Evolutionary conservation across 2,329 filamentous ascomycete genomes (phyloP), one percentile per base, ranked within the genome.

Genomic region (Macroventuria anomochaeta): DNA sequence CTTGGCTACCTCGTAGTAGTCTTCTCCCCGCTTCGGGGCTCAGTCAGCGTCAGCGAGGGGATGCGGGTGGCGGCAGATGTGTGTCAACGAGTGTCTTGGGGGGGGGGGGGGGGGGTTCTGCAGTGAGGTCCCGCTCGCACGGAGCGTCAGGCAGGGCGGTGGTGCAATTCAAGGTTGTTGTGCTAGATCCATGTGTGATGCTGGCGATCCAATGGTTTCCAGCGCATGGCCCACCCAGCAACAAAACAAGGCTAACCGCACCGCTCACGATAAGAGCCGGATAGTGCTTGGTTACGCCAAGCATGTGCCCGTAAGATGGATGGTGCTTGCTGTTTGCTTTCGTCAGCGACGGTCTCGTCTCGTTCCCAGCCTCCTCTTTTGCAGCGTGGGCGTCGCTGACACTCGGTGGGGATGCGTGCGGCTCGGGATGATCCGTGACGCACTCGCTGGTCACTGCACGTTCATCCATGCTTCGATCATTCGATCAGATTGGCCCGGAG

Each of bases 401-500:
- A 5, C 36, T 5, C 6, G 36, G 34, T 31, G 42, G 49, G 42
- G 41, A 39, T 15, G 49, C 37, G 37, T 31, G 48, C 32, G 26
- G 44, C 37, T 26, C 33, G 38, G 31, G 25, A 20, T 32, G 26
- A 53, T 47, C 43, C 50, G 43, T 53, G 50, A 53, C 43, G 38
- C 42, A 7, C 5, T 53, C 41, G 48, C 48, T 34, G 40, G 34
- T 46, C 39, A 13, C 26, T 13, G 37, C 47, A 46, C 36, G 28
- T 47, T 18, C 34, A 53, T 41, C 49, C 41, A 53, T 46, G 49
- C 49, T 40, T 41, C 41, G 42, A 53, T 53, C 42, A 46, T 34
- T 25, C 41, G 13, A 25, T 31, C 20, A 26, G 6, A 33, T 39
- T 25, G 17, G 28, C 31, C 20, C 31, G n/a, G 7, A 21, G 21